A percentile compares a stretch with the other conserved stretches of the same genome.
phyloP scores from a whole-genome alignment of 345 rosid genomes.

The Pugionium dolabratum region DNA sequence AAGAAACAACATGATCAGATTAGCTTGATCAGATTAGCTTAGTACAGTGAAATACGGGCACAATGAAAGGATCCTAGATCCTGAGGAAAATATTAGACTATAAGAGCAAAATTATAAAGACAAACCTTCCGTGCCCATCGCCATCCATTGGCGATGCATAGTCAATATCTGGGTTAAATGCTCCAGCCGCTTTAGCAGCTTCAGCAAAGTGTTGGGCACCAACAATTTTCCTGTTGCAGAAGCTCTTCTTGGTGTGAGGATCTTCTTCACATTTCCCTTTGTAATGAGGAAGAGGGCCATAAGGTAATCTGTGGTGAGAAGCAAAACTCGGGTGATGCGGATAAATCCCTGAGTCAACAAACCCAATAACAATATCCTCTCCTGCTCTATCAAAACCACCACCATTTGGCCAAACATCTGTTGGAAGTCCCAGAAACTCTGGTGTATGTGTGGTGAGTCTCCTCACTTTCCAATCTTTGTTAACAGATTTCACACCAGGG shows the following conservation, averaged over 20 bases:
- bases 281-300: slow-evolving; percentile 81
- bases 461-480: slow-evolving; percentile 97
- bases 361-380: slow-evolving; percentile 93
- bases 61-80: not conserved
- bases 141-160: slow-evolving; percentile 98
- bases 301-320: slow-evolving; percentile 61
- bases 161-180: slow-evolving; percentile 83
- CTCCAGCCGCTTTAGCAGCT: slow-evolving; percentile 95
- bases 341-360: slow-evolving; percentile 95
- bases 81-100: not conserved
- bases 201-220: slow-evolving; percentile 99
- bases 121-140: slow-evolving; percentile 99
- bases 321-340: slow-evolving; percentile 95
- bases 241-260: slow-evolving; percentile 67
- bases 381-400: slow-evolving; percentile 98
- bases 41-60: not conserved
- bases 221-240: slow-evolving; percentile 93
- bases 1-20: slow-evolving; percentile 9
- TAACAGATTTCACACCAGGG: slow-evolving; percentile 81
- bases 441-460: slow-evolving; percentile 98
- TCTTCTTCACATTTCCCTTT: slow-evolving; percentile 94
- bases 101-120: not conserved
- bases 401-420: slow-evolving; percentile 99
- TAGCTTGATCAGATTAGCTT: slow-evolving; percentile 30
- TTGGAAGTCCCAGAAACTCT: slow-evolving; percentile 95